Evolutionary conservation across 1,284 basidiomycete genomes (phyloP), one percentile per base, ranked within the genome.

Genomic region (Mycocalia duriaeana): DNA sequence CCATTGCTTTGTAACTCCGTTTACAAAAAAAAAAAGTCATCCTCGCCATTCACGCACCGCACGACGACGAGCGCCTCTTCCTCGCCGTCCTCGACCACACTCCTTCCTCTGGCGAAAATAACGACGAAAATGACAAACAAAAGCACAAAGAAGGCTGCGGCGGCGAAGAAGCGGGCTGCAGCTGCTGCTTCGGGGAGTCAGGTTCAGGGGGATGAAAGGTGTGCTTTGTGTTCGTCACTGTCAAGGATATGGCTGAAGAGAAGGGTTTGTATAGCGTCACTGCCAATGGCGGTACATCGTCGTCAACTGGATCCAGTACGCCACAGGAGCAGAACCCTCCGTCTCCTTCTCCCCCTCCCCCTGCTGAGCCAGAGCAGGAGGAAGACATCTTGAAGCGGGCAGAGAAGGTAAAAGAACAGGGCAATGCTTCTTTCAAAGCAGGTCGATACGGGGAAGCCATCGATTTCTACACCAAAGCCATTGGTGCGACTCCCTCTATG

Each of bases 371-470:
- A 9, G 53, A 57, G 49, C 48, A 54, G 14, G 52, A 64, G 28
- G 65, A 64, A 45, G 68, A 72, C 43, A 52, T 58, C 25, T 38
- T 52, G 4, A 56, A 59, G 24, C 64, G 61, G 18, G 82, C 85
- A 19, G 87, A 88, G 59, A 70, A 77, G 46, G 62, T 80, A 40
- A 89, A 89, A 59, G 86, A 87, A 58, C 65, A 77, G 50, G 87
- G 90, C 20, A 93, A 93, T 64, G 67, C 70, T 2, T 75, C 81
- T 1, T 93, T 91, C 69, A 86, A 84, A 58, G 75, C 76, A 7
- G 79, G 75, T 44, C 71, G 71, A 46, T 92, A 85, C 59, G 68
- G 59, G 4, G 81, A 86, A 16, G 91, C 91, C 13, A 79, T 91
- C 52, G 78, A 82, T 35, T 13, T 38, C 34, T 44, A 35, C 31